phyloP scores from a whole-genome alignment of 768 basidiomycete species.

The Hysterangium stoloniferum region DNA sequence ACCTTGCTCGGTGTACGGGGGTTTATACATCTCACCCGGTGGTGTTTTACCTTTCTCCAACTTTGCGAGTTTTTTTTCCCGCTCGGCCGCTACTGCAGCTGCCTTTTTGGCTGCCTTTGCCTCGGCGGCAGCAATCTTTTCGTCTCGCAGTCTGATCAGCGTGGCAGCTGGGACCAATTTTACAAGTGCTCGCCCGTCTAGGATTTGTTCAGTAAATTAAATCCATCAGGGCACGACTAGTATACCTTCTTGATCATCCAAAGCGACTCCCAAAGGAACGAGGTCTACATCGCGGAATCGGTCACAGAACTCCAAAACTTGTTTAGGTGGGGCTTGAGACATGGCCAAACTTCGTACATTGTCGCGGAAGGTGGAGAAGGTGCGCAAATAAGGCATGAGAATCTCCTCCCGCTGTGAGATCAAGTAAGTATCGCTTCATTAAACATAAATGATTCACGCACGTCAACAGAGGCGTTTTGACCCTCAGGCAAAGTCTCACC shows the following conservation, averaged over 20 bases:
- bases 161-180: slow-evolving; percentile 82
- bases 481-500: slow-evolving; percentile 48
- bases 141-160: slow-evolving; percentile 78
- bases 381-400: slow-evolving; percentile 82
- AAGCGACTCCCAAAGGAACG: slow-evolving; percentile 87
- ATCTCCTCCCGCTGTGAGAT: slow-evolving; percentile 64
- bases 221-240: background rate
- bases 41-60: slow-evolving; percentile 78
- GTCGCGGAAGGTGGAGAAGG: slow-evolving; percentile 87
- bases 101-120: slow-evolving; percentile 79
- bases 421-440: background rate
- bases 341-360: slow-evolving; percentile 79
- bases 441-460: slow-evolving; percentile 17
- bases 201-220: background rate
- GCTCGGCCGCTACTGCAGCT: slow-evolving; percentile 54
- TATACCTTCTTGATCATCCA: slow-evolving; percentile 93
- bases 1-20: slow-evolving; percentile 66
- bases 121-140: slow-evolving; percentile 68
- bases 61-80: slow-evolving; percentile 61
- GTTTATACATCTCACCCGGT: slow-evolving; percentile 76
- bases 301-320: slow-evolving; percentile 84
- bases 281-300: slow-evolving; percentile 83
- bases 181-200: slow-evolving; percentile 92
- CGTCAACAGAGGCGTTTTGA: slow-evolving; percentile 26
- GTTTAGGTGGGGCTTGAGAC: slow-evolving; percentile 57